These are phyloP conservation scores for Chrysoporthe cubensis DNA, from an alignment of 2,329 filamentous ascomycete genomes.

Conservation along the genomic window DNA sequence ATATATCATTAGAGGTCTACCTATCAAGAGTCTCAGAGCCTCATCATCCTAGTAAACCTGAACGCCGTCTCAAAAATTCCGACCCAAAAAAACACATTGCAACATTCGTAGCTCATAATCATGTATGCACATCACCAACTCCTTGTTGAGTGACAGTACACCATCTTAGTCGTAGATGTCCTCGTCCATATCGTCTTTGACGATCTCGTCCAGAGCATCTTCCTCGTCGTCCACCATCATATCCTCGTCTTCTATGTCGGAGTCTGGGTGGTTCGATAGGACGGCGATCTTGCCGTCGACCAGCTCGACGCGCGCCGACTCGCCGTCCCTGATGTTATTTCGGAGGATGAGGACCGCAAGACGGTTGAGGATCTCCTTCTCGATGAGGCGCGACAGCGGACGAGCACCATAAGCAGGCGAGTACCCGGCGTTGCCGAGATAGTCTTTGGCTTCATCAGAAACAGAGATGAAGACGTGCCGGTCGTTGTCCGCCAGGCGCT, in stretches of 20 bases:
- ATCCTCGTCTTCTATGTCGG: slow-evolving; percentile 66
- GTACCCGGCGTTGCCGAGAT: slow-evolving; percentile 88
- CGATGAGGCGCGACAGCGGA: slow-evolving; percentile 85
- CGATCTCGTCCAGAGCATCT: slow-evolving; percentile 72
- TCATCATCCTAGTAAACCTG: background rate
- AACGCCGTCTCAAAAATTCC: background rate
- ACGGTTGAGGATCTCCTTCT: slow-evolving; percentile 95
- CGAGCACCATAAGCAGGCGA: slow-evolving; percentile 94
- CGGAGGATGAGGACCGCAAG: slow-evolving; percentile 90
- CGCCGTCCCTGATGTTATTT: slow-evolving; percentile 83
- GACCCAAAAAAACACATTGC: background rate
- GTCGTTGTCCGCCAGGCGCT: slow-evolving; percentile 81
- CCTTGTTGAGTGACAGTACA: background rate
- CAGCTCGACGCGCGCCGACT: slow-evolving; percentile 78
- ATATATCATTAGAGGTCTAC: slow-evolving; percentile 1
- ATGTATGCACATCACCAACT: background rate
- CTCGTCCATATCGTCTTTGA: slow-evolving; percentile 65
- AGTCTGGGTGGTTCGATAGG: slow-evolving; percentile 76
- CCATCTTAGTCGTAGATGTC: slow-evolving; percentile 40
- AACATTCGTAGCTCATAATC: slow-evolving; percentile 10
- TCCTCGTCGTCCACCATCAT: slow-evolving; percentile 62
- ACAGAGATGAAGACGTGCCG: slow-evolving; percentile 86
- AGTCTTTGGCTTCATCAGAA: slow-evolving; percentile 85
- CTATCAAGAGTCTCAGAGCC: background rate
- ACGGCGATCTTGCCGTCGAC: slow-evolving; percentile 80